Conservation (phyloP, 306 rosid species). For the Vigna angularis region DNA sequence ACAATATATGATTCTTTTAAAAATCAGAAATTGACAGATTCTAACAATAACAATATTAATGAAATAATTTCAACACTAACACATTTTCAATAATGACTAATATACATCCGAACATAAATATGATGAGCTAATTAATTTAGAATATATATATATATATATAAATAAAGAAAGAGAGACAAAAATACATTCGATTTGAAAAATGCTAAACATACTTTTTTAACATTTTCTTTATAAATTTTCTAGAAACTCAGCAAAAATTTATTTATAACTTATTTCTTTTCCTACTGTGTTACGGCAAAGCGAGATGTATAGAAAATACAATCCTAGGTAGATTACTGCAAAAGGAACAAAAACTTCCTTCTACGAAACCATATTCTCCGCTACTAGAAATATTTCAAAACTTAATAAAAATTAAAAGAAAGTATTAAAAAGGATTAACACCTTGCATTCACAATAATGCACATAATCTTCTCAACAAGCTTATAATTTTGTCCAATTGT, state of each 20-base stretch:
- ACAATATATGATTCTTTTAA: not conserved
- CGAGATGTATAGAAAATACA: not conserved
- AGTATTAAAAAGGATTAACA: not conserved
- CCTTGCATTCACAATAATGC: not conserved
- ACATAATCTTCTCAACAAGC: not conserved
- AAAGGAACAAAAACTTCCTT: not conserved
- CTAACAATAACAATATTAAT: conserved; percentile 2
- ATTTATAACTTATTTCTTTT: not conserved
- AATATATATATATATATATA: not conserved
- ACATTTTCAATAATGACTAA: conserved; percentile 18
- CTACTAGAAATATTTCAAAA: not conserved
- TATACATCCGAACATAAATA: conserved; percentile 1
- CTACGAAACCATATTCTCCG: not conserved
- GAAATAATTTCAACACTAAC: conserved; percentile 11
- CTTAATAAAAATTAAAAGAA: not conserved
- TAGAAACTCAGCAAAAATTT: not conserved
- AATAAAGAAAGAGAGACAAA: not conserved
- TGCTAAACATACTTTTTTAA: not conserved
- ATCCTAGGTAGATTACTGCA: not conserved
- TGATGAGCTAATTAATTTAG: not conserved
- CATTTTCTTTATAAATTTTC: not conserved
- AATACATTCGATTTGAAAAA: not conserved
- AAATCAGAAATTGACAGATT: not conserved
- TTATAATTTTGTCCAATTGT: not conserved
- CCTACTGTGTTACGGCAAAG: not conserved